Evolutionary conservation across 2,329 filamentous ascomycete genomes (phyloP).

Genomic region (Phaeomoniella chlamydospora): DNA sequence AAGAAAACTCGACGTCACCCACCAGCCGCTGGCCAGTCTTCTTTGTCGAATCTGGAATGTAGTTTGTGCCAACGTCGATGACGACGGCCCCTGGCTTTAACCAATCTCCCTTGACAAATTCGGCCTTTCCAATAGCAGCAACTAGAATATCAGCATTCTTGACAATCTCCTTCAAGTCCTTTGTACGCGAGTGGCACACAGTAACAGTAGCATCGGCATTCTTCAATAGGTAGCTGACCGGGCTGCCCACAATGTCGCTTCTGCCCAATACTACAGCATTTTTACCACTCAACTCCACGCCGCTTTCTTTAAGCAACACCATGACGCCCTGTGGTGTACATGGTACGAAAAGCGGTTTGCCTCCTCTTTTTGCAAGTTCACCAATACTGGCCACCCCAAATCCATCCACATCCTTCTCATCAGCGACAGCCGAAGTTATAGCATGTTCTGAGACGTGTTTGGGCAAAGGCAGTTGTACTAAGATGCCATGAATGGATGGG

Average conservation of each 20-base stretch:
- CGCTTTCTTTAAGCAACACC: conserved; percentile 72
- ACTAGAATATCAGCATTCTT: conserved; percentile 81
- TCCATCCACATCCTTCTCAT: conserved; percentile 95
- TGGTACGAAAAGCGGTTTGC: conserved; percentile 74
- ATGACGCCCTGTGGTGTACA: conserved; percentile 98
- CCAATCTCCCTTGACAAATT: conserved; percentile 90
- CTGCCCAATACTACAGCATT: conserved; percentile 86
- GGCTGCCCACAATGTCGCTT: conserved; percentile 94
- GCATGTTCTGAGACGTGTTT: conserved; percentile 79
- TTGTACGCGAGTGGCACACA: conserved; percentile 82
- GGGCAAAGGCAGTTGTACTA: conserved; percentile 86
- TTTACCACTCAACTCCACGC: conserved; percentile 74
- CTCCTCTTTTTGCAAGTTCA: conserved; percentile 89
- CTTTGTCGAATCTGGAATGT: conserved; percentile 73
- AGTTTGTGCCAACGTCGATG: conserved; percentile 96
- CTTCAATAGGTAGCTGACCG: conserved; percentile 87
- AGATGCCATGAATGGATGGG: conserved; percentile 70
- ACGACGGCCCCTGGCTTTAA: conserved; percentile 89
- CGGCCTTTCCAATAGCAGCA: conserved; percentile 75
- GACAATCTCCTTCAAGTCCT: conserved; percentile 56
- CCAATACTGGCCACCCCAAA: conserved; percentile 92
- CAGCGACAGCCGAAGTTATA: conserved; percentile 77
- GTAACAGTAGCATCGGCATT: conserved; percentile 96
- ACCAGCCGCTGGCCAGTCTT: conserved; percentile 88
- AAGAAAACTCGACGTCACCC: conserved; percentile 86